These are phyloP conservation scores for Quercus lobata DNA, from an alignment of 331 rosid species.

Conservation along the genomic window DNA sequence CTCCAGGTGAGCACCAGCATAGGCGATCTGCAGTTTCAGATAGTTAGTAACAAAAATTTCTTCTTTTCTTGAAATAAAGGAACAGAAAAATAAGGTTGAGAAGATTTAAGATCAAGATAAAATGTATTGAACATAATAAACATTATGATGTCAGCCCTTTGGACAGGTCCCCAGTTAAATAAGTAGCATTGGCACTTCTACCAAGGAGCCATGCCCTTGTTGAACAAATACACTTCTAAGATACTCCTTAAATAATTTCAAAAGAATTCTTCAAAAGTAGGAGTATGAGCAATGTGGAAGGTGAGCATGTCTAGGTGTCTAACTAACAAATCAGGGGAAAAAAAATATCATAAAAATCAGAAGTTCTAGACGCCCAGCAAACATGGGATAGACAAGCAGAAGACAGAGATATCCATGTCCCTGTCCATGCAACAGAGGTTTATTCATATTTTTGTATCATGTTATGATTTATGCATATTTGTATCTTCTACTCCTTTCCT, in stretches of 20 bases:
- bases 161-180: not conserved
- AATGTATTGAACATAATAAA: slow-evolving; percentile 4
- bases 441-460: too few relatives aligned
- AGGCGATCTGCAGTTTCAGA: slow-evolving; percentile 51
- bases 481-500: too few relatives aligned
- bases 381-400: not conserved
- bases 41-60: slow-evolving; percentile 1
- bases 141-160: not conserved
- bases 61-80: not conserved
- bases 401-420: too few relatives aligned
- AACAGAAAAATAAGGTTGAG: not conserved
- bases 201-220: not conserved
- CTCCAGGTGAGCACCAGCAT: slow-evolving; percentile 79
- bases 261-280: too few relatives aligned
- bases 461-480: too few relatives aligned
- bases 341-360: too few relatives aligned
- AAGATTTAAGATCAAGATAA: not conserved
- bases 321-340: too few relatives aligned
- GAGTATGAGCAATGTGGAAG: too few relatives aligned
- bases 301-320: too few relatives aligned
- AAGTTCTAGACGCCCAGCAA: not conserved
- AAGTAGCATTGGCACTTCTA: not conserved
- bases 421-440: too few relatives aligned
- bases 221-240: not conserved
- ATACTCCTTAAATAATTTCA: not conserved